A percentile compares a stretch with the other conserved stretches of the same genome.
These are phyloP conservation scores for Solanum stenotomum DNA, from an alignment of 257 asterid species.

Conservation along the genomic window DNA sequence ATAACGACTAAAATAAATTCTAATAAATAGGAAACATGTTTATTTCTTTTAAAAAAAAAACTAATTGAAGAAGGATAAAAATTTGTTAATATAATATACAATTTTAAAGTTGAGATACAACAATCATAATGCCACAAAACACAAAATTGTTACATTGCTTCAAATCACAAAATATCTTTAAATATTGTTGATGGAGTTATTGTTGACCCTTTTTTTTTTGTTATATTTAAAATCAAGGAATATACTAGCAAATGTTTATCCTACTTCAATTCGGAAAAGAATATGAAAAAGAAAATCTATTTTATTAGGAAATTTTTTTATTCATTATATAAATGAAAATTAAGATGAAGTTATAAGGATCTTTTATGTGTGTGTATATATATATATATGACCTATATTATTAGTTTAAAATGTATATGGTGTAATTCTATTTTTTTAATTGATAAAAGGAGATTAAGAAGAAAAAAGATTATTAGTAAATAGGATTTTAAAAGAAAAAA, in stretches of 20 bases:
- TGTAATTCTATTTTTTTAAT: too few species aligned
- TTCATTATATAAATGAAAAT: not conserved
- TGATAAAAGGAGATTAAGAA: not conserved
- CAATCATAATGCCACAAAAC: not conserved
- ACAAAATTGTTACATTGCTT: not conserved
- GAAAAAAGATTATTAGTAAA: not conserved
- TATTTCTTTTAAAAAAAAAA: too few species aligned
- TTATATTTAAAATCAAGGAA: not conserved
- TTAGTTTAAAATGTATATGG: not conserved
- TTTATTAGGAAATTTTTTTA: not conserved
- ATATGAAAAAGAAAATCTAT: not conserved
- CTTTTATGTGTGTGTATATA: too few species aligned
- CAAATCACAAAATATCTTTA: not conserved
- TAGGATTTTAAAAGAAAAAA: not conserved
- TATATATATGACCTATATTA: not conserved
- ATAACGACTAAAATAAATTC: not conserved
- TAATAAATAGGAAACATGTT: not conserved
- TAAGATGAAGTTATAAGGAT: not conserved
- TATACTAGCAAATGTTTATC: not conserved
- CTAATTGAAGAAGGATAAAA: not conserved
- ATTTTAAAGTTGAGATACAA: too few species aligned
- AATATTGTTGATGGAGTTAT: not conserved
- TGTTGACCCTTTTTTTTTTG: not conserved
- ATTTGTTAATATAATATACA: too few species aligned
- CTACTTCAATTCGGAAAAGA: not conserved